A percentile compares a stretch with the other conserved stretches of the same genome.
Conservation (phyloP, 305 asterid genomes). For the Plantago lanceolata region DNA sequence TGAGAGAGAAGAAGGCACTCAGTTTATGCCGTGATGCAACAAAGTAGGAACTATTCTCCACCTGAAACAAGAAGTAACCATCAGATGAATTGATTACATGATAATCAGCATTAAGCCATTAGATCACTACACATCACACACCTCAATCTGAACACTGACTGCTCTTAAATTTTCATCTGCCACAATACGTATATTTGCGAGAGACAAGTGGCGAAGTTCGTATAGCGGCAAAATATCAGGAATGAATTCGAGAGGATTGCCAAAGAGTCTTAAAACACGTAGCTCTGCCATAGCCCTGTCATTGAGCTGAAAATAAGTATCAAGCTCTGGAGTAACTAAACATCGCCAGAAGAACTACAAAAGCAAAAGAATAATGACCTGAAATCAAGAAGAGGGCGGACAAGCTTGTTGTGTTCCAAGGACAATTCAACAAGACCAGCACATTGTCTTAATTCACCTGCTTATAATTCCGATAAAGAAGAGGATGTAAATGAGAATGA, state of each 20-base stretch:
- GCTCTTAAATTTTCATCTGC: slow-evolving; percentile 88
- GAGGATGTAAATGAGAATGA: slow-evolving; percentile 16
- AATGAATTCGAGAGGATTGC: slow-evolving; percentile 95
- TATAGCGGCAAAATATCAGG: slow-evolving; percentile 90
- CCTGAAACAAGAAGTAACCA: slow-evolving; percentile 47
- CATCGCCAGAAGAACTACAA: slow-evolving; percentile 2
- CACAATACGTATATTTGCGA: slow-evolving; percentile 89
- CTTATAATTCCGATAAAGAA: slow-evolving; percentile 27
- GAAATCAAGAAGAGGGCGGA: slow-evolving; percentile 97
- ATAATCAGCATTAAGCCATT: slow-evolving; percentile 24
- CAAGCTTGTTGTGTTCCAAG: slow-evolving; percentile 98
- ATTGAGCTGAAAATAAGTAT: slow-evolving; percentile 42
- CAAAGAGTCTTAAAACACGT: slow-evolving; percentile 85
- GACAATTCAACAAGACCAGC: slow-evolving; percentile 87
- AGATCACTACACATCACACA: slow-evolving; percentile 32
- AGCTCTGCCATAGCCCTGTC: slow-evolving; percentile 88
- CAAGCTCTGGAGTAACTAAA: slow-evolving; percentile 34
- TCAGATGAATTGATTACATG: slow-evolving; percentile 23
- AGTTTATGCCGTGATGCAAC: slow-evolving; percentile 92
- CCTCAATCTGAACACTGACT: slow-evolving; percentile 95
- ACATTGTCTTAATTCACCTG: slow-evolving; percentile 91
- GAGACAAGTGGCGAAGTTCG: slow-evolving; percentile 92
- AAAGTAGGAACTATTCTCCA: slow-evolving; percentile 94
- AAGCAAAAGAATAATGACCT: slow-evolving; percentile 53
- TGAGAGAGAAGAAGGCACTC: slow-evolving; percentile 97